Evolutionary conservation across 192 early-diverging fungal species (phyloP), one percentile per base, ranked within the genome.

Genomic region (Coemansia sp.): DNA sequence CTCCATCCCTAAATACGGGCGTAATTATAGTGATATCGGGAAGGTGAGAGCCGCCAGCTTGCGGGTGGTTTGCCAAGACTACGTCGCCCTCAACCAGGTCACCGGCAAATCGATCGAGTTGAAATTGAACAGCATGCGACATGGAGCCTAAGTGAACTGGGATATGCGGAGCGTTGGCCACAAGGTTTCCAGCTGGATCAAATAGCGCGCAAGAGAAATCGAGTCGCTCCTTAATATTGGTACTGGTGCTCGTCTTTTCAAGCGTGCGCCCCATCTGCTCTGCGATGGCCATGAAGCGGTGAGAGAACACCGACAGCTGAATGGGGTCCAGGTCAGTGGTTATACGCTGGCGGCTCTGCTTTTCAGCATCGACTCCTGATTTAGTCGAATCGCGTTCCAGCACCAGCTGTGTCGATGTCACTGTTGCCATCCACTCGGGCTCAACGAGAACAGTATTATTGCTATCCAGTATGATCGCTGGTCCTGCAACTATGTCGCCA

Each of bases 181-280:
- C 90, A 36, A 97, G 76, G 8, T 91, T 91, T 6, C 93, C 94
- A 34, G 89, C 88, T 0, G 91, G 89, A 24, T 93, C 94, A 88
- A 99, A 99, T 38, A 99, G 74, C 2, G 95, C 97, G 72, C 97
- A 99, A 2, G 92, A 94, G 76, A 99, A 99, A 75, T 99, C 97
- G 36, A 99, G 84, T 11, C 97, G 90, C 77, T 99, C 97, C 68
- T 99, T 99, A 75, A 99, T 99, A 64, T 99, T 99, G 24, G 97
- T 98, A 41, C 91, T 93, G 46, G 98, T 91, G 24, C 94, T 85
- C 2, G 97, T 99, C 77, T 97, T 94, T 76, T 98, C 93, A 9
- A 98, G 77, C 24, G 96, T 94, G 24, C 90, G 84, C 17, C 96
- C 96, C 96, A 98, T 98, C 79, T 98, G 96, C 75, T 98, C 96